These are phyloP conservation scores for Kalmanozyma brasiliensis DNA, from an alignment of 1,284 basidiomycete genomes.

Conservation along the genomic window DNA sequence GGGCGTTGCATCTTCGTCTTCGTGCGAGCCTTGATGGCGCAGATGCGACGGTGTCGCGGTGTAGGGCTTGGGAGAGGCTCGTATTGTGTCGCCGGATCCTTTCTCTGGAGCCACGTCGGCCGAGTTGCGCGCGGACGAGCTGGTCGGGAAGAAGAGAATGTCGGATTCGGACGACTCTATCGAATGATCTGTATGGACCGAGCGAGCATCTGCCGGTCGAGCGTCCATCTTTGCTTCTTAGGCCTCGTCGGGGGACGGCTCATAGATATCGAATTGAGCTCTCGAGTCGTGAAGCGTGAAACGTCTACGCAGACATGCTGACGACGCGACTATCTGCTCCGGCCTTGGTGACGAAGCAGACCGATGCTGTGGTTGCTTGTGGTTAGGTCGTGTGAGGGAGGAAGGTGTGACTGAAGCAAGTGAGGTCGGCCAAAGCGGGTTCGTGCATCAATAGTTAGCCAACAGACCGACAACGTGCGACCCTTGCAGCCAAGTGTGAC, in stretches of 20 bases:
- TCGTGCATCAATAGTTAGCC: no score
- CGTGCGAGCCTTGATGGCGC: conserved; percentile 1
- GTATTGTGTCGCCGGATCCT: conserved; percentile 41
- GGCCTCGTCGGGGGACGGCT: background rate
- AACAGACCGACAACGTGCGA: no score
- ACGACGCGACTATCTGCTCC: no score
- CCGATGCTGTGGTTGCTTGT: no score
- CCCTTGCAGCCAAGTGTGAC: no score
- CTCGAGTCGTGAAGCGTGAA: no score
- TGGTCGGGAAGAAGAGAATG: conserved; percentile 46
- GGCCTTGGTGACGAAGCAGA: no score
- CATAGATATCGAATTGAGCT: no score
- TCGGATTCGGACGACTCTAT: conserved; percentile 32
- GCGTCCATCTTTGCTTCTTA: conserved; percentile 20
- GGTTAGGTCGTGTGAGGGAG: no score
- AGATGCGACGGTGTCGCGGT: conserved; percentile 7
- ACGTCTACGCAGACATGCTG: no score
- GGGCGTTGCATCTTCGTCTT: conserved; percentile 14
- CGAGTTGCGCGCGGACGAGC: conserved; percentile 35
- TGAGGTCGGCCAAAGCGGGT: no score
- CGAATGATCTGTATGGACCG: conserved; percentile 25
- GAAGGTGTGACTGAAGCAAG: no score
- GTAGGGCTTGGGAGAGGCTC: conserved; percentile 5
- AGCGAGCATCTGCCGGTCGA: conserved; percentile 18
- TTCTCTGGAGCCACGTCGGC: conserved; percentile 15